Evolutionary conservation across 306 rosid genomes (phyloP), one percentile per base, ranked within the genome.

Genomic region (Crotalaria pallida): DNA sequence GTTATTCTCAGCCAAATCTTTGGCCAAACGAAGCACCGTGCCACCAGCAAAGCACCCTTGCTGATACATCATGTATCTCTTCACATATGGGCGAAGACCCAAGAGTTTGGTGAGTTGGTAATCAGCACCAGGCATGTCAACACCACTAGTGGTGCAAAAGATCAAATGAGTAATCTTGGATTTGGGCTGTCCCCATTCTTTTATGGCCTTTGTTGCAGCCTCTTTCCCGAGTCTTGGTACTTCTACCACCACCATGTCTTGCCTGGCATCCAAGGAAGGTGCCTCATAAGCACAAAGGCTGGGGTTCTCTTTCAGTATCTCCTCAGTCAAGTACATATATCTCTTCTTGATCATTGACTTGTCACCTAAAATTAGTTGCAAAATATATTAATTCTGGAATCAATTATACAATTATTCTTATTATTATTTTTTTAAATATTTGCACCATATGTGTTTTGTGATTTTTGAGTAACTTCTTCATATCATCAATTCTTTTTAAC

Each of bases 21-120:
- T 78, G 0, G 82, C 82, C 78, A 78, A 33, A 26, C 82, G 78
- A 19, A 78, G 82, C 3, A 78, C 70, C 43, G 78, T 78, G 13
- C 82, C 82, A n/a, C 78, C 82, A 0, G 74, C 78, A 40, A 65
- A 72, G 17, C 78, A 78, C 0, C 82, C 82, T 48, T 78, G 82
- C 38, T 85, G 91, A 80, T 89, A 89, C 89, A 89, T 81, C 96
- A 89, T 89, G 41, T 78, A 84, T 26, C 93, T 83, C 68, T 89
- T 89, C 7, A 89, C 93, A n/a, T 13, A 79, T 0, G 88, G 87
- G 10, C 87, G 87, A 36, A 89, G 91, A 10, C 91, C 89, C n/a
- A 89, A 73, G 10, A 87, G 86, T 79, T 89, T 89, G 0, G 92
- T 85, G 72, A 89, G 91, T 33, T 85, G 93, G 57, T 83, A 87